Evolutionary conservation across 768 basidiomycete genomes (phyloP).

Genomic region (Tricholoma terreum): DNA sequence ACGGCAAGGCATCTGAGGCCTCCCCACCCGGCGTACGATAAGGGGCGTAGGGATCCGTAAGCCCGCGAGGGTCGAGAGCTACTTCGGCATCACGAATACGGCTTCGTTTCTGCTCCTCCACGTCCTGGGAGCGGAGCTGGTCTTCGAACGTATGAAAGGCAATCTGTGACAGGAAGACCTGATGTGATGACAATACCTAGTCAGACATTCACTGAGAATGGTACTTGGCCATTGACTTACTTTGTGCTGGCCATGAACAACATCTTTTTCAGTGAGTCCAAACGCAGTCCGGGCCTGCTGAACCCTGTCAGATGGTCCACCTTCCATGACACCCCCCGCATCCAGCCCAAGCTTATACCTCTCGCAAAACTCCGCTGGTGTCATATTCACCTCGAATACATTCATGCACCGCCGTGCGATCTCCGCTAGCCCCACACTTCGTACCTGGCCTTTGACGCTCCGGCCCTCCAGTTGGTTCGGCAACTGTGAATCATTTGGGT

Average conservation of each 20-base stretch:
- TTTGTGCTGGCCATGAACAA: constrained; percentile 82
- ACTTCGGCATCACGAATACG: constrained; percentile 71
- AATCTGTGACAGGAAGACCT: constrained; percentile 86
- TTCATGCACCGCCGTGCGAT: constrained; percentile 64
- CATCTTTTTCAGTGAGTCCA: constrained; percentile 61
- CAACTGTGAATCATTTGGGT: constrained; percentile 92
- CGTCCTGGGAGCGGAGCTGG: constrained; percentile 74
- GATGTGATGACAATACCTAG: constrained; percentile 5
- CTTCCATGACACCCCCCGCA: constrained; percentile 55
- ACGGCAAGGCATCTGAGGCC: constrained; percentile 31
- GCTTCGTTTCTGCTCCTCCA: constrained; percentile 83
- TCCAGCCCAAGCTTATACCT: constrained; percentile 72
- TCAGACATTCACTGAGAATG: not conserved
- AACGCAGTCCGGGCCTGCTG: constrained; percentile 56
- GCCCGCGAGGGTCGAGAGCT: constrained; percentile 54
- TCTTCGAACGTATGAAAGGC: constrained; percentile 92
- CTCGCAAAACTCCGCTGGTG: constrained; percentile 80
- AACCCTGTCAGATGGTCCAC: constrained; percentile 55
- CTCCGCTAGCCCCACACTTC: constrained; percentile 75
- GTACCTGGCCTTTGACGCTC: constrained; percentile 88
- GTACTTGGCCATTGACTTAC: constrained; percentile 38
- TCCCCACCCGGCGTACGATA: constrained; percentile 57
- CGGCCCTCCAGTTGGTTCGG: constrained; percentile 93
- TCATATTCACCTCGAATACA: constrained; percentile 83
- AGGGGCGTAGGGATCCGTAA: constrained; percentile 74